These are phyloP conservation scores for Bruguiera parviflora DNA, from an alignment of 345 rosid genomes.

Conservation along the genomic window DNA sequence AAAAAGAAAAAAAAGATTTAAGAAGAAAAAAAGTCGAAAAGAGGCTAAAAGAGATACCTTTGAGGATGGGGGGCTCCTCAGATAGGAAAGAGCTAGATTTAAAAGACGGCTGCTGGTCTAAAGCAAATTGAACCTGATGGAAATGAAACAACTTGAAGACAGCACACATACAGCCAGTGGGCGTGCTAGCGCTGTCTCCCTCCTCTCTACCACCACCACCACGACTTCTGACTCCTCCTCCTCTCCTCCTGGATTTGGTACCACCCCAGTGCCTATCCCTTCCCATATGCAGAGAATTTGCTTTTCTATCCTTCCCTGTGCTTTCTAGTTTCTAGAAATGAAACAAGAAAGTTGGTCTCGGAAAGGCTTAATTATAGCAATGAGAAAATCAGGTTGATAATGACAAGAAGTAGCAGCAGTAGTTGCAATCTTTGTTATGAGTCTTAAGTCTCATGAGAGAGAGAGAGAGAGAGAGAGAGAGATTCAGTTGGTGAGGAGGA, in stretches of 20 bases:
- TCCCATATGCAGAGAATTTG: constrained; percentile 40
- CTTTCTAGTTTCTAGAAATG: too few relatives aligned
- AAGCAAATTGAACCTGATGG: constrained; percentile 49
- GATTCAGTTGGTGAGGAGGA: neutral
- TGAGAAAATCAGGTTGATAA: constrained; percentile 16
- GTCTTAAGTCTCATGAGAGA: too few relatives aligned
- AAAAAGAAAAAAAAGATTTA: neutral
- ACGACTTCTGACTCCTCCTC: constrained; percentile 4
- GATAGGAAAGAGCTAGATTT: constrained; percentile 30
- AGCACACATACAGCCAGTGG: constrained; percentile 74
- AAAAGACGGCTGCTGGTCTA: constrained; percentile 42
- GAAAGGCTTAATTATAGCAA: too few relatives aligned
- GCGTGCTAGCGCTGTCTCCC: neutral
- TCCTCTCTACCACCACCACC: neutral
- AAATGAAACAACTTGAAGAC: constrained; percentile 77
- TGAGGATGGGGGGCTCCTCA: constrained; percentile 20
- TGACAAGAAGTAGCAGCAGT: constrained; percentile 14
- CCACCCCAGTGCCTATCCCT: constrained; percentile 44
- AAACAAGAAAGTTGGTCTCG: too few relatives aligned
- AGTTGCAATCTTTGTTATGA: too few relatives aligned
- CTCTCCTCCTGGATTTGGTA: constrained; percentile 38
- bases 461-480: too few relatives aligned
- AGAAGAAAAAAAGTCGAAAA: neutral
- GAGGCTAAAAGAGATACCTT: constrained; percentile 39
- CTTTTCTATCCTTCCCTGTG: neutral